These are phyloP conservation scores for Coleophoma cylindrospora DNA, from an alignment of 2,329 filamentous ascomycete species.

Conservation along the genomic window DNA sequence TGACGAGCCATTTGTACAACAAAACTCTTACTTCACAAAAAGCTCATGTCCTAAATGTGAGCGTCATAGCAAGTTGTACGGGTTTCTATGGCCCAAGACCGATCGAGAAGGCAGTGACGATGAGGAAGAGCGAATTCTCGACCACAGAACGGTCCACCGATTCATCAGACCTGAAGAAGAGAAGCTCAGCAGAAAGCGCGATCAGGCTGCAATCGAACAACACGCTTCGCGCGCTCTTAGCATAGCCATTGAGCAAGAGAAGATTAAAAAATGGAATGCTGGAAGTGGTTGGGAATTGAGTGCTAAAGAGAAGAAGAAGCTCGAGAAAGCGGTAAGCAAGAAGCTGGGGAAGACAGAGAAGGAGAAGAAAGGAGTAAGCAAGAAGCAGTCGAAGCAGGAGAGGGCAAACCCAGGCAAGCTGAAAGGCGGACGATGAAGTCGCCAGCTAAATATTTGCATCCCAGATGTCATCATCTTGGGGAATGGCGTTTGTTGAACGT, in stretches of 20 bases:
- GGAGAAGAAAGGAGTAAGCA: not conserved
- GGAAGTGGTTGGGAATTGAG: not conserved
- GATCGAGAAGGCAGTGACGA: slow-evolving; percentile 73
- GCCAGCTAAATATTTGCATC: too few relatives aligned
- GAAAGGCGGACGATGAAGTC: too few relatives aligned
- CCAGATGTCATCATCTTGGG: too few relatives aligned
- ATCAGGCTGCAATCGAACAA: not conserved
- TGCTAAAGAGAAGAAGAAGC: not conserved
- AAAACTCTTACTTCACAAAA: slow-evolving; percentile 80
- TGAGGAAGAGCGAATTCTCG: slow-evolving; percentile 60
- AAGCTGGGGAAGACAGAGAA: not conserved
- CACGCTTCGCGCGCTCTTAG: not conserved
- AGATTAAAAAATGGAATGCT: not conserved
- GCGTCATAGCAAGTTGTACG: slow-evolving; percentile 91
- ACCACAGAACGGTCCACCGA: slow-evolving; percentile 83
- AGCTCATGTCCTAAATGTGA: slow-evolving; percentile 89
- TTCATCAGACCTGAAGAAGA: slow-evolving; percentile 73
- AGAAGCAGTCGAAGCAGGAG: not conserved
- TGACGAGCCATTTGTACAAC: slow-evolving; percentile 76
- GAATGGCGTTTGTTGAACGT: too few relatives aligned
- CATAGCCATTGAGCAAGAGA: not conserved
- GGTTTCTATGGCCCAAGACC: slow-evolving; percentile 94
- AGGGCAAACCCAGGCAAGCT: not conserved
- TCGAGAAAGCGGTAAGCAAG: not conserved
- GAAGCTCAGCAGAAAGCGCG: slow-evolving; percentile 18